Evolutionary conservation across 2,329 filamentous ascomycete species (phyloP).

Genomic region (Calycina marina): DNA sequence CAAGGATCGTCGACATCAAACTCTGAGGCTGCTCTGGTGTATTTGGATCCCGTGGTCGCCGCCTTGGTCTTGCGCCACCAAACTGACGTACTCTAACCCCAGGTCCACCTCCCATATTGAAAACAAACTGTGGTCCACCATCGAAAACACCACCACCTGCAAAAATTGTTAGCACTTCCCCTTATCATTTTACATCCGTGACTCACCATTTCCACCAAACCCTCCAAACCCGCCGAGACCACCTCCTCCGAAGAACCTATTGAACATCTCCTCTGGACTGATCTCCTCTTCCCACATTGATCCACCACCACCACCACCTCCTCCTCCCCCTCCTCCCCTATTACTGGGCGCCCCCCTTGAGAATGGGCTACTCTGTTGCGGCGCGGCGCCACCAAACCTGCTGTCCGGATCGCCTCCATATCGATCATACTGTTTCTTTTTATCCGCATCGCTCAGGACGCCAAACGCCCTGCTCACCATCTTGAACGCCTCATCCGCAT

Average conservation of each 20-base stretch:
- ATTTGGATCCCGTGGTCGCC: conserved; percentile 55
- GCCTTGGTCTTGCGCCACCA: conserved; percentile 62
- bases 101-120: conserved; percentile 85
- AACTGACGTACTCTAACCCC: conserved; percentile 94
- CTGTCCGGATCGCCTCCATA: conserved; percentile 88
- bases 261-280: conserved; percentile 91
- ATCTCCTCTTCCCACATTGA: conserved; percentile 81
- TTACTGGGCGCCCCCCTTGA: conserved; percentile 29
- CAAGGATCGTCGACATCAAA: conserved; percentile 41
- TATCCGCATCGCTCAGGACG: conserved; percentile 82
- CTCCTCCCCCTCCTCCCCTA: conserved; percentile 10
- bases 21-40: conserved; percentile 35
- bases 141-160: conserved; percentile 44
- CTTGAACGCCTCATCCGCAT: conserved; percentile 97
- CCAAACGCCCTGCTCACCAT: conserved; percentile 92
- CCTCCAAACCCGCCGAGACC: conserved; percentile 44
- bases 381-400: conserved; percentile 52
- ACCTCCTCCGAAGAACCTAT: conserved; percentile 79
- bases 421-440: conserved; percentile 75
- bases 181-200: neutral
- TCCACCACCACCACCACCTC: conserved; percentile 31
- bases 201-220: conserved; percentile 40
- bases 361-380: conserved; percentile 49
- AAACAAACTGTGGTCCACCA: conserved; percentile 76
- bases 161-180: conserved; percentile 7